phyloP scores from a whole-genome alignment of 1,139 yeast species.

The Scheffersomyces parashehatae region DNA sequence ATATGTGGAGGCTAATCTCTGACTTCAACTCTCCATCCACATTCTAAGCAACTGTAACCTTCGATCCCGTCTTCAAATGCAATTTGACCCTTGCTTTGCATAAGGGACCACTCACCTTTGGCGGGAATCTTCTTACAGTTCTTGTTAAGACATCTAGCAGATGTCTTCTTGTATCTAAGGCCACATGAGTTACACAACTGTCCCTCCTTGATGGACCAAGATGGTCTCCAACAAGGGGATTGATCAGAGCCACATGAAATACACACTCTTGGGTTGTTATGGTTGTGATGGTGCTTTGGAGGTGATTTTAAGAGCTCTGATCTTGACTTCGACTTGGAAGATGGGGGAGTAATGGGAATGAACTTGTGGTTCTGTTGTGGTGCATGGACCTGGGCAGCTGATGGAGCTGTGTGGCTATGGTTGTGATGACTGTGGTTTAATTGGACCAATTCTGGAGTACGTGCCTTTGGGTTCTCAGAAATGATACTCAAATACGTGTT shows the following conservation, averaged over 20 bases:
- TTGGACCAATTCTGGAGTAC: not conserved
- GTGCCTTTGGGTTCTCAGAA: slow-evolving; percentile 8
- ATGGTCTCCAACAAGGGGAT: slow-evolving; percentile 98
- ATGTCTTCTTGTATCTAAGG: slow-evolving; percentile 87
- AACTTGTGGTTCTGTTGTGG: slow-evolving; percentile 26
- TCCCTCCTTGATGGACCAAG: slow-evolving; percentile 87
- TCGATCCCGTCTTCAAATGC: slow-evolving; percentile 44
- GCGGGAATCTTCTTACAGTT: slow-evolving; percentile 89
- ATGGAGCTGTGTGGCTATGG: slow-evolving; percentile 3
- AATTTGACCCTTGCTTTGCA: slow-evolving; percentile 67
- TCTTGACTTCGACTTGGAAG: slow-evolving; percentile 32
- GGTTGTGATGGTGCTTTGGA: slow-evolving; percentile 30
- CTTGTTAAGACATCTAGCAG: slow-evolving; percentile 79
- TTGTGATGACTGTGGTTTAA: not conserved
- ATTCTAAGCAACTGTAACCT: slow-evolving; percentile 65
- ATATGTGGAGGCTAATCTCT: slow-evolving; percentile 13
- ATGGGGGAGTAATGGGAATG: slow-evolving; percentile 48
- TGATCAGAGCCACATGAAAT: slow-evolving; percentile 90
- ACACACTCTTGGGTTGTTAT: slow-evolving; percentile 56
- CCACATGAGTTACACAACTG: slow-evolving; percentile 98
- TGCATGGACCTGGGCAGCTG: slow-evolving; percentile 1
- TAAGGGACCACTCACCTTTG: slow-evolving; percentile 90
- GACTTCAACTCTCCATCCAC: slow-evolving; percentile 55
- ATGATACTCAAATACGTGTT: slow-evolving; percentile 9
- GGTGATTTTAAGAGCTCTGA: slow-evolving; percentile 39